Percentiles rank a stretch among this genome's conserved stretches.
Conservation (phyloP, 139 green algal genomes). For the Gonium pectorale region DNA sequence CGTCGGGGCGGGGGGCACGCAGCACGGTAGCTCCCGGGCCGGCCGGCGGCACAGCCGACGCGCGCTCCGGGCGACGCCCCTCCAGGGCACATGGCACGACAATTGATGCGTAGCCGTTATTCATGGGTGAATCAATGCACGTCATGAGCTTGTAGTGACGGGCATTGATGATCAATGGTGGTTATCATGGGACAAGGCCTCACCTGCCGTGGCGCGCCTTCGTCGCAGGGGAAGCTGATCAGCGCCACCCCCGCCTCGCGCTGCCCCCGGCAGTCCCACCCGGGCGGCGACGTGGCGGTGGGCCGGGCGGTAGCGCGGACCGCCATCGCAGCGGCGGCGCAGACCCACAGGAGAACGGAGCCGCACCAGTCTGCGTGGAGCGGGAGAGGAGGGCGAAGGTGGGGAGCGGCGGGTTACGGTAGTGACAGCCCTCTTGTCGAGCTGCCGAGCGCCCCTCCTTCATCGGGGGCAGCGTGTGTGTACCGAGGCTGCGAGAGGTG, state of each 20-base stretch:
- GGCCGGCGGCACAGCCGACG: no score
- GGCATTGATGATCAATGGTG: background rate
- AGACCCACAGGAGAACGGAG: background rate
- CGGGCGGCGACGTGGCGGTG: background rate
- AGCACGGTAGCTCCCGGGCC: no score
- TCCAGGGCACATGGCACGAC: no score
- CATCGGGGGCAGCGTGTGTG: no score
- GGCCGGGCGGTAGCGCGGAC: no score
- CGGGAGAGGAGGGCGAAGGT: background rate
- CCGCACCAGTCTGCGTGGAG: no score
- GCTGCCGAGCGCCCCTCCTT: no score
- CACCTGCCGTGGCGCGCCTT: background rate
- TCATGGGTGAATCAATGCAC: no score
- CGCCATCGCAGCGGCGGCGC: background rate
- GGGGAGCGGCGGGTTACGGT: background rate
- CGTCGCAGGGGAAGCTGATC: background rate
- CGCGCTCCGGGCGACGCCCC: no score
- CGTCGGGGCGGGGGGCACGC: no score
- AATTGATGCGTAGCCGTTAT: no score
- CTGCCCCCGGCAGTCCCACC: background rate
- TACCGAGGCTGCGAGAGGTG: no score
- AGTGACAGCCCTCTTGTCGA: background rate
- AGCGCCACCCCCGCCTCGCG: background rate
- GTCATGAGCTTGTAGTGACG: background rate
- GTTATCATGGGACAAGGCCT: background rate